phyloP scores from a whole-genome alignment of 2,329 filamentous ascomycete species.

The Thyridium curvatum region DNA sequence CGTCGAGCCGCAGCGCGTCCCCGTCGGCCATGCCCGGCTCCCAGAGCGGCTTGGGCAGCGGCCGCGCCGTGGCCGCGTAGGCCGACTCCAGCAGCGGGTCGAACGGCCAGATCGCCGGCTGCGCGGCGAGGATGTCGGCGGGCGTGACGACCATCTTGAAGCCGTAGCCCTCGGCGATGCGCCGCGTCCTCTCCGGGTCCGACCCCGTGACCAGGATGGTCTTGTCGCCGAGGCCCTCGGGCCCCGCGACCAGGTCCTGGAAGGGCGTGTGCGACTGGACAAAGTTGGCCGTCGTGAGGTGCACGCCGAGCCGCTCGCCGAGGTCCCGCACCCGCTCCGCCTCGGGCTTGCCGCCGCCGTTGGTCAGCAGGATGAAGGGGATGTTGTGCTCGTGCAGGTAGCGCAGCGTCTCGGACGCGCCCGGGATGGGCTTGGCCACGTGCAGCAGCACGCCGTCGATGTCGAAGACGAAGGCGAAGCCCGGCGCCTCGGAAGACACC shows the following conservation, averaged over 20 bases:
- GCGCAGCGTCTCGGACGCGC: constrained; percentile 66
- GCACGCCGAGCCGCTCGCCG: constrained; percentile 54
- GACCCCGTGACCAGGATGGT: constrained; percentile 72
- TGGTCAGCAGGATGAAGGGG: constrained; percentile 91
- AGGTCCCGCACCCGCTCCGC: constrained; percentile 65
- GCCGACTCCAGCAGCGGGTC: constrained; percentile 57
- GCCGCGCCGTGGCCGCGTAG: constrained; percentile 51
- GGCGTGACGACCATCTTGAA: constrained; percentile 81
- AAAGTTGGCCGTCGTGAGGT: constrained; percentile 63
- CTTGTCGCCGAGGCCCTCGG: constrained; percentile 48
- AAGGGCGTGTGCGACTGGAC: constrained; percentile 92
- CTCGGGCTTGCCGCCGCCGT: constrained; percentile 86
- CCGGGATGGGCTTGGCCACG: constrained; percentile 70
- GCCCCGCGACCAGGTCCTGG: constrained; percentile 58
- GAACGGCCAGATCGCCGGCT: constrained; percentile 81
- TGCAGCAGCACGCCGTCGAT: constrained; percentile 96
- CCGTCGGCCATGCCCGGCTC: constrained; percentile 8
- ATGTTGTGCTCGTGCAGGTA: constrained; percentile 70
- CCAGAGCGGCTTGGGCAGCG: constrained; percentile 39
- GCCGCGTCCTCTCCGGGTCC: constrained; percentile 58
- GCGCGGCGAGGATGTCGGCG: constrained; percentile 69
- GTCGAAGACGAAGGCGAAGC: neutral
- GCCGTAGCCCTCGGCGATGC: constrained; percentile 71
- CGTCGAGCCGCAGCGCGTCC: constrained; percentile 68
- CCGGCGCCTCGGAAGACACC: no score